A percentile compares a stretch with the other conserved stretches of the same genome.
phyloP scores from a whole-genome alignment of 2,329 filamentous ascomycete species.

The Amesomyces nigricolor region DNA sequence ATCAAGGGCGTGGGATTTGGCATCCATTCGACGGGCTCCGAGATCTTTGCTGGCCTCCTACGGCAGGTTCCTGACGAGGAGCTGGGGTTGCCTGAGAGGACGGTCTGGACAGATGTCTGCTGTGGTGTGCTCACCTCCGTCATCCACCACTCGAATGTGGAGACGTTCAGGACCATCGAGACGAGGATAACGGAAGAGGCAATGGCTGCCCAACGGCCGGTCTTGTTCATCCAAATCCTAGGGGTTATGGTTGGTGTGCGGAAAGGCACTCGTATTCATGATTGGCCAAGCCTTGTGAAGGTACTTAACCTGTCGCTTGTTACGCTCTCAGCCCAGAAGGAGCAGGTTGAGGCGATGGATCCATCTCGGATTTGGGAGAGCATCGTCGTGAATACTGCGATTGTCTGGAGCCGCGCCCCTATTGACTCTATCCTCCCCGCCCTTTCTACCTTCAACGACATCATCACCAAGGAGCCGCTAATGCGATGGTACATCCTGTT shows the following conservation, averaged over 20 bases:
- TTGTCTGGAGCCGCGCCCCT: slow-evolving; percentile 69
- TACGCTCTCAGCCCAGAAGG: slow-evolving; percentile 37
- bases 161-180: slow-evolving; percentile 66
- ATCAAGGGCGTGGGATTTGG: slow-evolving; percentile 57
- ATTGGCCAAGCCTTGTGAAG: slow-evolving; percentile 64
- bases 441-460: slow-evolving; percentile 59
- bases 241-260: slow-evolving; percentile 72
- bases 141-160: slow-evolving; percentile 72
- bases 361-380: slow-evolving; percentile 49
- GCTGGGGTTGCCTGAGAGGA: slow-evolving; percentile 35
- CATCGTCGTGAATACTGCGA: slow-evolving; percentile 53
- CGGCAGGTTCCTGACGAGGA: slow-evolving; percentile 46
- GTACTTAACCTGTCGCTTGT: slow-evolving; percentile 50
- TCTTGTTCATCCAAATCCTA: slow-evolving; percentile 54
- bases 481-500: slow-evolving; percentile 75
- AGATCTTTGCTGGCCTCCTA: slow-evolving; percentile 49
- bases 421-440: slow-evolving; percentile 72
- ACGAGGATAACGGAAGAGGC: slow-evolving; percentile 54
- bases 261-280: slow-evolving; percentile 65
- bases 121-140: slow-evolving; percentile 73
- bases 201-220: slow-evolving; percentile 36
- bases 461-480: slow-evolving; percentile 59
- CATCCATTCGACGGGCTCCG: slow-evolving; percentile 54
- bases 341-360: slow-evolving; percentile 33
- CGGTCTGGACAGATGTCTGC: slow-evolving; percentile 59